These are phyloP conservation scores for Vigna nakashimae DNA, from an alignment of 306 rosid genomes.

Conservation along the genomic window DNA sequence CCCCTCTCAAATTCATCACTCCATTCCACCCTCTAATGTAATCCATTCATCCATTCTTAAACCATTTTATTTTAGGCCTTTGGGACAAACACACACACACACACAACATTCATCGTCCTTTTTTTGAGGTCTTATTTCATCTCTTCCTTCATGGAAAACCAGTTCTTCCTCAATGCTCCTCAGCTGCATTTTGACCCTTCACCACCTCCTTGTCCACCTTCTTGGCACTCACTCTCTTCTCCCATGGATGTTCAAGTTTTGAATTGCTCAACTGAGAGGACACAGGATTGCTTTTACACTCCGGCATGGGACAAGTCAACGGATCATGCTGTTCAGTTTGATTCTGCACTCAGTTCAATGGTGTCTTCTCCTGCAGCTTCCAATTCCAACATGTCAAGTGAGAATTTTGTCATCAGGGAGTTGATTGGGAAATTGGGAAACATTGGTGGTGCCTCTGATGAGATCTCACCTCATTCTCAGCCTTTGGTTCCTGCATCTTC, in stretches of 20 bases:
- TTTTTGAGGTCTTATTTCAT: not conserved
- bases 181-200: slow-evolving; percentile 55
- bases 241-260: slow-evolving; percentile 62
- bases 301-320: slow-evolving; percentile 60
- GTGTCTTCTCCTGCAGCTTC: slow-evolving; percentile 85
- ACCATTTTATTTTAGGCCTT: slow-evolving; percentile 3
- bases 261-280: slow-evolving; percentile 52
- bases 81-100: not conserved
- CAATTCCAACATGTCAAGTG: slow-evolving; percentile 64
- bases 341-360: slow-evolving; percentile 78
- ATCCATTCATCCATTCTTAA: slow-evolving; percentile 28
- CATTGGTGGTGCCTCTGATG: slow-evolving; percentile 62
- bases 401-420: slow-evolving; percentile 68
- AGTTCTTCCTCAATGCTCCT: slow-evolving; percentile 59
- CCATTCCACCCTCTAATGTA: slow-evolving; percentile 40
- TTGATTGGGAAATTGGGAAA: slow-evolving; percentile 74
- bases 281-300: slow-evolving; percentile 63
- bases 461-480: slow-evolving; percentile 59
- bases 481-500: slow-evolving; percentile 39
- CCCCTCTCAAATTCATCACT: slow-evolving; percentile 42
- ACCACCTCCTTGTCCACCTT: slow-evolving; percentile 45
- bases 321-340: slow-evolving; percentile 57
- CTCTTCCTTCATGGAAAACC: slow-evolving; percentile 53
- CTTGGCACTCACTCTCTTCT: slow-evolving; percentile 64
- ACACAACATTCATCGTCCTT: slow-evolving; percentile 3